Evolutionary conservation across 2,329 filamentous ascomycete species (phyloP), one percentile per base, ranked within the genome.

Genomic region (Emmonsiellopsis sp.): DNA sequence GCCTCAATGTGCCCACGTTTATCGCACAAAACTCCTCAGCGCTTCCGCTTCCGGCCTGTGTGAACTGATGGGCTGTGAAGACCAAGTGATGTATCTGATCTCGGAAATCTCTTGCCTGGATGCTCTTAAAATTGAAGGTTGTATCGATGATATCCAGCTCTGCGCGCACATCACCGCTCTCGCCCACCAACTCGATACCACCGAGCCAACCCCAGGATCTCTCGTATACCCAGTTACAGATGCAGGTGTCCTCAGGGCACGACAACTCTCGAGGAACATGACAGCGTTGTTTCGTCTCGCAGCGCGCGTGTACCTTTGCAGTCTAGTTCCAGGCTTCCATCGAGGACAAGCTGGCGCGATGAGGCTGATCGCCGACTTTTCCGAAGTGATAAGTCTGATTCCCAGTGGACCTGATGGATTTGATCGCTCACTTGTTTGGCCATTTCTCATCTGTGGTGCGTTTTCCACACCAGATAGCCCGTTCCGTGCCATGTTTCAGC

Each of bases 31-130:
- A 78, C 89, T 95, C 69, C 81, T 95, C 50, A 74, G 70, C 48
- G 74, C 76, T 26, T 73, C 78, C 5, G 73, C 75, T 2, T 87
- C 88, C 8, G 93, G 93, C 9, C 80, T 98, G 38, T 84, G 86
- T 51, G 90, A 95, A 74, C 80, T 97, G 50, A 97, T 97, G 91
- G 93, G 93, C 61, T 97, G 93, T 70, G 92, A 97, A 59, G 93
- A 98, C 72, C 84, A 85, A 20, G 87, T 97, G 72, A 96, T 98
- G 90, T 97, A 95, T 70, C 79, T 97, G 63, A 95, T 98, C 68
- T 95, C 90, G 1, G 93, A 98, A 73, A 95, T 97, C 63, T 89
- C 92, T 52, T 97, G 93, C 71, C 83, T 98, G 51, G 93, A 97
- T 69, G 87, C 88, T 3, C 81, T 96, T 59, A 94, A 93, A 77